These are phyloP conservation scores for Monosporascus sp. DNA, from an alignment of 2,329 filamentous ascomycete genomes.

Conservation along the genomic window DNA sequence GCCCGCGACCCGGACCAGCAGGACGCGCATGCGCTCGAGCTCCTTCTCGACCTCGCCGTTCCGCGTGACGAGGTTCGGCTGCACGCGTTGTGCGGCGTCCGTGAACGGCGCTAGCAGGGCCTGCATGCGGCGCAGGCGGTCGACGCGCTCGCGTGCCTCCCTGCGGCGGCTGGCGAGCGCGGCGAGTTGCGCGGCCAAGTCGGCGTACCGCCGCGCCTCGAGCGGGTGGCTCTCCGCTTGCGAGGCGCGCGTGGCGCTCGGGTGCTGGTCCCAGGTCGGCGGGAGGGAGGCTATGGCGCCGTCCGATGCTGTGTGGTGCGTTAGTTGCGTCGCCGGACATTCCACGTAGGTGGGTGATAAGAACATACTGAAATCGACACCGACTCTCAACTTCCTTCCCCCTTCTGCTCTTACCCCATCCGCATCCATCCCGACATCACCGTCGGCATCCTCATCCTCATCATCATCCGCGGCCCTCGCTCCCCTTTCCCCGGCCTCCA, in stretches of 20 bases:
- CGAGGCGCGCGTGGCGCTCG: conserved; percentile 3
- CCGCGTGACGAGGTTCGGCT: conserved; percentile 62
- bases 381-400: conserved; percentile 17
- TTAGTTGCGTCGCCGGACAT: not conserved
- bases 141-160: conserved; percentile 36
- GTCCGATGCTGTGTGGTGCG: conserved; percentile 31
- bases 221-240: conserved; percentile 35
- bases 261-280: conserved; percentile 37
- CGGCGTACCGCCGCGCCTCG: conserved; percentile 48
- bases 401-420: conserved; percentile 31
- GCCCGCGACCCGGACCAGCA: conserved; percentile 56
- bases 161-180: conserved; percentile 43
- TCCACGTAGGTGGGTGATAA: not conserved
- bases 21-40: conserved; percentile 59
- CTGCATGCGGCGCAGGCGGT: conserved; percentile 44
- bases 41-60: conserved; percentile 62
- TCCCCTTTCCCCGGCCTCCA: conserved; percentile 37
- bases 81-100: conserved; percentile 34
- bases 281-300: conserved; percentile 44
- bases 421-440: conserved; percentile 5
- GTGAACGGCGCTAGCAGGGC: conserved; percentile 46
- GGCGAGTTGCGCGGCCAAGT: conserved; percentile 44
- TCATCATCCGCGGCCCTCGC: conserved; percentile 31
- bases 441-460: conserved; percentile 29
- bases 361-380: conserved; percentile 19